phyloP scores from a whole-genome alignment of 2,329 filamentous ascomycete species.

The Ophiocordyceps unilateralis region DNA sequence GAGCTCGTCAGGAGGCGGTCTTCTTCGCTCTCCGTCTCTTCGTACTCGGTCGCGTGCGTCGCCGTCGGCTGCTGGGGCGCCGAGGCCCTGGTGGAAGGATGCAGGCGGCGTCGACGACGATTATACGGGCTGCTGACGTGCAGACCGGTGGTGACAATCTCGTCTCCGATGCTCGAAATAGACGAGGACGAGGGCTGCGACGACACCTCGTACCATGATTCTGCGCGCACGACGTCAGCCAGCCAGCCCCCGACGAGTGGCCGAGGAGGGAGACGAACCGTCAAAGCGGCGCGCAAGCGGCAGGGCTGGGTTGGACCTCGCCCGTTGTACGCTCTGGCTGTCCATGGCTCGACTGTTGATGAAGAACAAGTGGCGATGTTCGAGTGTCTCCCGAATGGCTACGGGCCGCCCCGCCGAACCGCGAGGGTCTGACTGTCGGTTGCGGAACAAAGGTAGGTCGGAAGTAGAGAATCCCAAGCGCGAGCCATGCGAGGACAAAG shows the following conservation, averaged over 20 bases:
- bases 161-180: slow-evolving; percentile 67
- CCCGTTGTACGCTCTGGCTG: neutral
- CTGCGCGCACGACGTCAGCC: slow-evolving; percentile 27
- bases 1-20: slow-evolving; percentile 49
- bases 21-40: slow-evolving; percentile 82
- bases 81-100: slow-evolving; percentile 12
- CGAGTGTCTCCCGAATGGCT: neutral
- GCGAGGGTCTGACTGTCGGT: neutral
- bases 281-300: slow-evolving; percentile 18
- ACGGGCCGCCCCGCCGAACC: neutral
- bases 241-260: neutral
- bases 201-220: slow-evolving; percentile 91
- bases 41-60: slow-evolving; percentile 66
- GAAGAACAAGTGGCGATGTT: neutral
- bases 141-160: slow-evolving; percentile 80
- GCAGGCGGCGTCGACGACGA: slow-evolving; percentile 41
- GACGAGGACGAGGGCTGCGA: slow-evolving; percentile 91
- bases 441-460: neutral
- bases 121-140: slow-evolving; percentile 51
- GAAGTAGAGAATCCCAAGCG: neutral
- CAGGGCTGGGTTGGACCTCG: slow-evolving; percentile 11
- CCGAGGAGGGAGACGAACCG: slow-evolving; percentile 10
- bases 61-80: slow-evolving; percentile 22
- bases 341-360: neutral
- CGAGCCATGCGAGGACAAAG: neutral